Conservation (phyloP, 225 moss, liverwort and hornwort genomes). For the Takakia lepidozioides region DNA sequence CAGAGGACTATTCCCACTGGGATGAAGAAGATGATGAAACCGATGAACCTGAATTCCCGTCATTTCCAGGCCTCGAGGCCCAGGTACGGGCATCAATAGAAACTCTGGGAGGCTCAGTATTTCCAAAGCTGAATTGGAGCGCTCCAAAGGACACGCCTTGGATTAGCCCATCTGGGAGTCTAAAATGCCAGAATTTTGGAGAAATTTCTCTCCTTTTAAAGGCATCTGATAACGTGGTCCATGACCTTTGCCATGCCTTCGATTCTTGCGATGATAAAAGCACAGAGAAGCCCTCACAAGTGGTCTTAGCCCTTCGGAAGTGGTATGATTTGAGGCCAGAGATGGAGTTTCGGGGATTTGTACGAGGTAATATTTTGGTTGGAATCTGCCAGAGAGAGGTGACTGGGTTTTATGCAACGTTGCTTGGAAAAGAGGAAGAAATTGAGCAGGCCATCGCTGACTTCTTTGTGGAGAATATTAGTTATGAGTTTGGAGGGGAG, state of each 20-base stretch:
- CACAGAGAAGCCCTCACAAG: slow-evolving; percentile 36
- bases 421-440: slow-evolving; percentile 49
- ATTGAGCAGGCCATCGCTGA: slow-evolving; percentile 30
- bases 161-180: slow-evolving; percentile 69
- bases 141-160: slow-evolving; percentile 89
- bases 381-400: slow-evolving; percentile 88
- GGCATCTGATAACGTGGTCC: slow-evolving; percentile 73
- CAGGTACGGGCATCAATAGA: slow-evolving; percentile 50
- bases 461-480: slow-evolving; percentile 54
- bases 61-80: slow-evolving; percentile 55
- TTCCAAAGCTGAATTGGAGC: slow-evolving; percentile 98
- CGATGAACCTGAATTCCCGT: slow-evolving; percentile 31
- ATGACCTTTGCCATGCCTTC: slow-evolving; percentile 79
- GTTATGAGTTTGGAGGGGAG: slow-evolving; percentile 43
- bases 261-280: slow-evolving; percentile 74
- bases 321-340: slow-evolving; percentile 93
- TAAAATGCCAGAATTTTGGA: slow-evolving; percentile 72
- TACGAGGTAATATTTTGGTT: slow-evolving; percentile 30
- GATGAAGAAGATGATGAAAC: slow-evolving; percentile 71
- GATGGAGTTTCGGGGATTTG: slow-evolving; percentile 90
- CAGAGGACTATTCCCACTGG: slow-evolving; percentile 82
- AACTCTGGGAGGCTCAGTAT: slow-evolving; percentile 63
- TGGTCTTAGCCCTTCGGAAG: slow-evolving; percentile 73
- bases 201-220: slow-evolving; percentile 72
- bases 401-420: slow-evolving; percentile 75